These are phyloP conservation scores for Cladophialophora yegresii DNA, from an alignment of 2,329 filamentous ascomycete genomes.

Conservation along the genomic window DNA sequence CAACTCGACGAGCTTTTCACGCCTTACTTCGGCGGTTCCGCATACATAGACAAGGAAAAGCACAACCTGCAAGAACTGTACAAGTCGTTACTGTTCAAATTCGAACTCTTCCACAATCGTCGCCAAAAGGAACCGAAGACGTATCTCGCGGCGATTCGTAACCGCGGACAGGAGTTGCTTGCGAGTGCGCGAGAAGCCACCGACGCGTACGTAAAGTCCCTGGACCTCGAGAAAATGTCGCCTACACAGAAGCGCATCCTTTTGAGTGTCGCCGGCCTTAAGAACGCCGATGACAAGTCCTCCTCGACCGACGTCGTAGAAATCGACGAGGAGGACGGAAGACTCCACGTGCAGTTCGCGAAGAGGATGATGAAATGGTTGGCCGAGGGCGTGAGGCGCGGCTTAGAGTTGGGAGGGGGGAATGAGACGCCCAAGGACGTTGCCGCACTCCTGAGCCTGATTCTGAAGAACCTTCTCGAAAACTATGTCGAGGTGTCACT, in stretches of 20 bases:
- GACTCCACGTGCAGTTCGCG: constrained; percentile 78
- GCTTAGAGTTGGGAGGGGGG: constrained; percentile 83
- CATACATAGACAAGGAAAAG: constrained; percentile 67
- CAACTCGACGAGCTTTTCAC: constrained; percentile 68
- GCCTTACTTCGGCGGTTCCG: constrained; percentile 65
- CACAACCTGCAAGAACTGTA: constrained; percentile 75
- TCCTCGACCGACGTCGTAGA: constrained; percentile 69
- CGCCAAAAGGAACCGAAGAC: constrained; percentile 86
- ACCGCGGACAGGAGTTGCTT: constrained; percentile 84
- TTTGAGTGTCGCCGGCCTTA: constrained; percentile 80
- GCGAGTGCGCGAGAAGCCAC: constrained; percentile 74
- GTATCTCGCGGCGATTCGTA: constrained; percentile 88
- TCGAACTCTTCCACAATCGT: constrained; percentile 80
- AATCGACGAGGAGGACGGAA: constrained; percentile 85
- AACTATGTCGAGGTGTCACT: constrained; percentile 70
- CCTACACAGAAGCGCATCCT: constrained; percentile 87
- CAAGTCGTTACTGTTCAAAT: constrained; percentile 92
- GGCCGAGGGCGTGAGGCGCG: constrained; percentile 88
- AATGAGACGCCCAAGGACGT: constrained; percentile 94
- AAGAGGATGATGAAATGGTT: constrained; percentile 98
- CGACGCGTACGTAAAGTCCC: constrained; percentile 75
- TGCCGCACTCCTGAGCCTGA: constrained; percentile 75
- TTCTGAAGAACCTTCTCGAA: constrained; percentile 85
- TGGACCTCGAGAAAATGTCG: constrained; percentile 86
- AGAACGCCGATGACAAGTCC: constrained; percentile 68